phyloP scores from a whole-genome alignment of 2,329 filamentous ascomycete genomes.

The Botrytis cinerea region DNA sequence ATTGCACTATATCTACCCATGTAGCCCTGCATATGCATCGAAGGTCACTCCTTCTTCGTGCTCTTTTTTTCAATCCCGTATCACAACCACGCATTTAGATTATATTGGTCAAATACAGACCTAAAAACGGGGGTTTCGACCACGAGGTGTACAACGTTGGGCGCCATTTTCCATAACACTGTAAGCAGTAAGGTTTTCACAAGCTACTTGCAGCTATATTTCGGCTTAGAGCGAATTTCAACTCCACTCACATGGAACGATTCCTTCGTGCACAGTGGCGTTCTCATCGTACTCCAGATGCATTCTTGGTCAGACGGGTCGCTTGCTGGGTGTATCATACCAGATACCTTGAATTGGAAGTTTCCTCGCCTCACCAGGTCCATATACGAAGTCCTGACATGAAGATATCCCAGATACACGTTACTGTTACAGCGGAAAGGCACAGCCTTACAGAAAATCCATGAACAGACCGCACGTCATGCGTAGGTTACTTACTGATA shows the following conservation, averaged over 20 bases:
- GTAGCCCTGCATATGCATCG: slow-evolving; percentile 21
- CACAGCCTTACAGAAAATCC: slow-evolving; percentile 28
- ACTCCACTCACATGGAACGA: slow-evolving; percentile 1
- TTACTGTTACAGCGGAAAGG: slow-evolving; percentile 28
- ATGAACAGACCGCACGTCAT: slow-evolving; percentile 23
- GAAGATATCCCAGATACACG: slow-evolving; percentile 25
- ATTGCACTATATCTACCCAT: slow-evolving; percentile 15
- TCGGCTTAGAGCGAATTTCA: not conserved
- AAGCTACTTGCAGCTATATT: not conserved
- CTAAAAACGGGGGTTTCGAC: slow-evolving; percentile 13
- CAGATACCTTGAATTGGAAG: slow-evolving; percentile 15
- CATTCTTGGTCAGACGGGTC: slow-evolving; percentile 6
- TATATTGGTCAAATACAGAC: slow-evolving; percentile 27
- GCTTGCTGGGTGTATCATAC: slow-evolving; percentile 4
- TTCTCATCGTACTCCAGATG: slow-evolving; percentile 1
- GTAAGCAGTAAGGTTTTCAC: not conserved
- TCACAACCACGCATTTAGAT: slow-evolving; percentile 31
- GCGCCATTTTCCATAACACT: slow-evolving; percentile 19
- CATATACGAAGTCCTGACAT: slow-evolving; percentile 24
- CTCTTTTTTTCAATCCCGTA: slow-evolving; percentile 22
- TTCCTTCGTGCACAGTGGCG: slow-evolving; percentile 5
- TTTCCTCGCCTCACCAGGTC: not conserved
- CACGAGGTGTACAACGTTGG: slow-evolving; percentile 27
- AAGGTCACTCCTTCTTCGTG: slow-evolving; percentile 18
- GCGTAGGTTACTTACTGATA: not conserved